A percentile compares a stretch with the other conserved stretches of the same genome.
These are phyloP conservation scores for Lineolata rhizophorae DNA, from an alignment of 495 filamentous ascomycete genomes.

Conservation along the genomic window DNA sequence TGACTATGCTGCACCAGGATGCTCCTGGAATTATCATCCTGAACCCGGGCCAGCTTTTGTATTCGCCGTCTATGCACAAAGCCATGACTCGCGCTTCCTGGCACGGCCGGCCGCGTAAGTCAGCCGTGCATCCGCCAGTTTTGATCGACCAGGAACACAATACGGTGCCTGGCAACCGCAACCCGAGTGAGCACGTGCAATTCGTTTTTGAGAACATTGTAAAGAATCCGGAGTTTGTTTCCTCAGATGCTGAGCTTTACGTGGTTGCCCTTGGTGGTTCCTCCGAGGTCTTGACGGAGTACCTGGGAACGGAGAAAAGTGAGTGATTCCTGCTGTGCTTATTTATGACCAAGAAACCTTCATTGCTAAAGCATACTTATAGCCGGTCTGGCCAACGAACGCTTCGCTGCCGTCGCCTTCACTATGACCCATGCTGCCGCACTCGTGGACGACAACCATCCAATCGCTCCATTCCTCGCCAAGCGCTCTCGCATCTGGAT, in stretches of 20 bases:
- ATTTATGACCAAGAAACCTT: too few relatives aligned
- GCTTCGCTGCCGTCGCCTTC: too few relatives aligned
- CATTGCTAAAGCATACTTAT: too few relatives aligned
- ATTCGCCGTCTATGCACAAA: conserved; percentile 10
- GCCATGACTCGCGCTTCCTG: conserved; percentile 11
- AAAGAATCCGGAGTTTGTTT: conserved; percentile 9
- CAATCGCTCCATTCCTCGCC: too few relatives aligned
- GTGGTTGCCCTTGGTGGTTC: conserved; percentile 16
- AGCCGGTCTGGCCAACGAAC: too few relatives aligned
- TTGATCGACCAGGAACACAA: conserved; percentile 11
- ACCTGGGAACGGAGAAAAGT: too few relatives aligned
- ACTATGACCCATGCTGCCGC: too few relatives aligned
- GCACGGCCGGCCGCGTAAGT: conserved; percentile 10
- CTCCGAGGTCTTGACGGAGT: too few relatives aligned
- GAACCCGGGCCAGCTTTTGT: conserved; percentile 18
- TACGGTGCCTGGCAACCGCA: conserved; percentile 11
- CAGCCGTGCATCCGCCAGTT: conserved; percentile 6
- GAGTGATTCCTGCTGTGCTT: too few relatives aligned
- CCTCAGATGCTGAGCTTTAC: conserved; percentile 15
- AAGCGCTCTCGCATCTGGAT: too few relatives aligned
- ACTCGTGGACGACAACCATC: too few relatives aligned
- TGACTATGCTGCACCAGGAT: conserved; percentile 1
- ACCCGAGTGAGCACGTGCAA: conserved; percentile 13
- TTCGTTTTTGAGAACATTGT: conserved; percentile 15
- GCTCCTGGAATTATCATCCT: conserved; percentile 17